Percentiles rank a stretch among this genome's conserved stretches.
These are phyloP conservation scores for Penicillium expansum DNA, from an alignment of 2,329 filamentous ascomycete species.

Conservation along the genomic window DNA sequence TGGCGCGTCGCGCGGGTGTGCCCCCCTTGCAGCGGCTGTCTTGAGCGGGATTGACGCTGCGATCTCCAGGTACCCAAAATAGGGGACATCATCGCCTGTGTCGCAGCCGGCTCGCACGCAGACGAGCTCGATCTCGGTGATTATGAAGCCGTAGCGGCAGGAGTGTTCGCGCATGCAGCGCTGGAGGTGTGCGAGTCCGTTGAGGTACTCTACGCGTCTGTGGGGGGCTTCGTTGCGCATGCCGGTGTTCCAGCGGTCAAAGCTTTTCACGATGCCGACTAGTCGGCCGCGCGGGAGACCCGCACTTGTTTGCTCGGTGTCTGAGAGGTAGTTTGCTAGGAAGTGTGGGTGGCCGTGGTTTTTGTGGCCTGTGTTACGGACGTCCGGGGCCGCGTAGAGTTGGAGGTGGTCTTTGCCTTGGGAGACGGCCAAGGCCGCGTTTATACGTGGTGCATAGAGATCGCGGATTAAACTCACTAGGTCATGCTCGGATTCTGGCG, in stretches of 20 bases:
- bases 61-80: conserved; percentile 87
- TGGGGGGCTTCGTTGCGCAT: conserved; percentile 84
- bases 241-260: conserved; percentile 91
- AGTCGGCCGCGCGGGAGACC: conserved; percentile 60
- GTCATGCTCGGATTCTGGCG: conserved; percentile 74
- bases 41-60: conserved; percentile 56
- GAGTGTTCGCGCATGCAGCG: conserved; percentile 89
- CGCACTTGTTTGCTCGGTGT: conserved; percentile 48
- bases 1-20: conserved; percentile 18
- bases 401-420: conserved; percentile 62
- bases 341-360: conserved; percentile 51
- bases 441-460: conserved; percentile 83
- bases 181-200: conserved; percentile 80
- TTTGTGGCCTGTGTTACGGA: conserved; percentile 35
- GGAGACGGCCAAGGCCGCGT: conserved; percentile 74
- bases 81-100: conserved; percentile 61
- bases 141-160: conserved; percentile 91
- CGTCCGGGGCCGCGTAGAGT: conserved; percentile 43
- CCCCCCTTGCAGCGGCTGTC: conserved; percentile 36
- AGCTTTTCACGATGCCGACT: conserved; percentile 84
- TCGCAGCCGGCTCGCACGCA: conserved; percentile 75
- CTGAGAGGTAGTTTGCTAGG: conserved; percentile 53
- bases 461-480: conserved; percentile 73
- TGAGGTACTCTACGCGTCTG: conserved; percentile 84
- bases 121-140: conserved; percentile 93